Evolutionary conservation across 2,329 filamentous ascomycete species (phyloP).

Genomic region (Fusarium sp.): DNA sequence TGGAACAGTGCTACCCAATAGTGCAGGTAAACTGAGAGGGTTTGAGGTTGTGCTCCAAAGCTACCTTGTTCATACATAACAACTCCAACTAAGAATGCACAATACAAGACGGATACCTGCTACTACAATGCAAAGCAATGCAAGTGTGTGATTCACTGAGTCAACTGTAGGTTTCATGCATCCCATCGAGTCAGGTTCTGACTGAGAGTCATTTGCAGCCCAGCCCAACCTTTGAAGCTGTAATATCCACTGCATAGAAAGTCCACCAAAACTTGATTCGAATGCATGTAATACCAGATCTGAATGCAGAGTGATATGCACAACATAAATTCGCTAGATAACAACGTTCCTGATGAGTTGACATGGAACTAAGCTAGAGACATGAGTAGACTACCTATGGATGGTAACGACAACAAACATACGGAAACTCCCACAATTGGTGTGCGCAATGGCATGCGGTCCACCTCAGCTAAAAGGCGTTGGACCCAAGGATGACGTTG

Average conservation of each 20-base stretch:
- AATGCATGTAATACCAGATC: conserved; percentile 38
- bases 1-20: conserved; percentile 35
- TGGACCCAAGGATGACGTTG: conserved; percentile 13
- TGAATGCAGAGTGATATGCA: conserved; percentile 42
- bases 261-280: conserved; percentile 8
- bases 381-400: conserved; percentile 10
- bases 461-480: conserved; percentile 25
- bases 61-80: conserved; percentile 11
- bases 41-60: conserved; percentile 22
- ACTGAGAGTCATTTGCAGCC: conserved; percentile 24
- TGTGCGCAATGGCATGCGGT: conserved; percentile 15
- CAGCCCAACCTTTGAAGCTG: background rate
- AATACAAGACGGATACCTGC: background rate
- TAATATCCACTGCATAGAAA: background rate
- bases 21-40: conserved; percentile 21
- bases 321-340: conserved; percentile 39
- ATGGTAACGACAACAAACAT: conserved; percentile 8
- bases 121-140: background rate
- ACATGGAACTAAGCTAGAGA: conserved; percentile 1
- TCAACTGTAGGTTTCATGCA: conserved; percentile 28
- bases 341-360: background rate
- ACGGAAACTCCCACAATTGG: conserved; percentile 12
- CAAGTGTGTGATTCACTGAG: conserved; percentile 12
- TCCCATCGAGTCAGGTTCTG: conserved; percentile 31
- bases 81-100: conserved; percentile 10